These are phyloP conservation scores for Graphilbum fragrans DNA, from an alignment of 2,329 filamentous ascomycete species.

Conservation along the genomic window DNA sequence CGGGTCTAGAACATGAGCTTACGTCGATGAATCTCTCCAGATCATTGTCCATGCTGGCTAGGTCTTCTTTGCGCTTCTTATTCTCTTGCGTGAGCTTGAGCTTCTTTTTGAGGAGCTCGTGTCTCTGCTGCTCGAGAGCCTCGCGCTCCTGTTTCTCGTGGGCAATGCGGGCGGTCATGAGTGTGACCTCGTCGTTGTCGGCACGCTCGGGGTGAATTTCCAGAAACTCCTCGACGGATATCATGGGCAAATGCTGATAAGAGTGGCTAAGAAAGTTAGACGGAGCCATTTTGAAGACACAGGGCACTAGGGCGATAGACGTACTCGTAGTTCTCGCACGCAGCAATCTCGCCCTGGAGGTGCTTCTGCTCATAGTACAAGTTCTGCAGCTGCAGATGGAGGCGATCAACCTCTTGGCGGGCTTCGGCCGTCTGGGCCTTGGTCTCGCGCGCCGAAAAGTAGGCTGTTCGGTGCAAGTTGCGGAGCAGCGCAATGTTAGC, in stretches of 20 bases:
- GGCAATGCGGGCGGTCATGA: constrained; percentile 85
- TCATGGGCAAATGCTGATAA: constrained; percentile 74
- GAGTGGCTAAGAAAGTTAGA: constrained; percentile 53
- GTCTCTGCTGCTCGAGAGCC: constrained; percentile 71
- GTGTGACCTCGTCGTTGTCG: constrained; percentile 60
- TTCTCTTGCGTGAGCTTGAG: constrained; percentile 58
- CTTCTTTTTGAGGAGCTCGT: constrained; percentile 58
- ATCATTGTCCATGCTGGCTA: constrained; percentile 83
- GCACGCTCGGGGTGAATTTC: constrained; percentile 61
- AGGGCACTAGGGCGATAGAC: constrained; percentile 20
- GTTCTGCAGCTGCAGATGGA: constrained; percentile 90
- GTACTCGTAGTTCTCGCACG: constrained; percentile 85
- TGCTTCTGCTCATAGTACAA: constrained; percentile 93
- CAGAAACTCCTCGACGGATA: constrained; percentile 75
- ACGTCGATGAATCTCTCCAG: constrained; percentile 90
- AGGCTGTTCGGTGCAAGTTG: constrained; percentile 69
- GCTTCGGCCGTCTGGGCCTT: constrained; percentile 79
- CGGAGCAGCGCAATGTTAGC: constrained; percentile 71
- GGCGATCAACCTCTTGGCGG: constrained; percentile 77
- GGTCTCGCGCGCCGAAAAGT: constrained; percentile 70
- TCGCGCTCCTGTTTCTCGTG: constrained; percentile 81
- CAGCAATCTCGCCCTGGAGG: constrained; percentile 76
- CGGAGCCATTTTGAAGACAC: not conserved
- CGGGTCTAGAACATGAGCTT: constrained; percentile 18
- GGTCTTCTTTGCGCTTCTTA: constrained; percentile 84